Percentiles rank a stretch among this genome's conserved stretches.
Conservation (phyloP, 768 basidiomycete species). For the Strobilomyces confusus region DNA sequence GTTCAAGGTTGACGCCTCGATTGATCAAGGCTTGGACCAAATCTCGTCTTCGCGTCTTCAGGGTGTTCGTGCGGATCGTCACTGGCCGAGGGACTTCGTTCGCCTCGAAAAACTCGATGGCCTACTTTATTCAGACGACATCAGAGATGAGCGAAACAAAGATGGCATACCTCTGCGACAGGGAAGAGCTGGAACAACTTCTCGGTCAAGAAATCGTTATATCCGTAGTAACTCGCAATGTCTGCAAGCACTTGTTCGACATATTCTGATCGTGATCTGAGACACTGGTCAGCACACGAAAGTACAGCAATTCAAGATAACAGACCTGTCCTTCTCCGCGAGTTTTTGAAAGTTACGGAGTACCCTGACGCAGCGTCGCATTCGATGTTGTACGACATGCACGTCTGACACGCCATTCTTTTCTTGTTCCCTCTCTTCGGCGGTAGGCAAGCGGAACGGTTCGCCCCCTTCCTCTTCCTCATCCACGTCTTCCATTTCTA, state of each 20-base stretch:
- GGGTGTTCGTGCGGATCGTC: slow-evolving; percentile 95
- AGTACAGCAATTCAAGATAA: slow-evolving; percentile 1
- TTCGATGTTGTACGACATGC: slow-evolving; percentile 70
- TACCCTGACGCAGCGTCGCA: slow-evolving; percentile 72
- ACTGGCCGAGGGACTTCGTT: slow-evolving; percentile 95
- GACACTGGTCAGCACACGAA: slow-evolving; percentile 4
- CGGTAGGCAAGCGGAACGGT: slow-evolving; percentile 63
- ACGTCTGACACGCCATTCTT: slow-evolving; percentile 67
- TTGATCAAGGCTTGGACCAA: slow-evolving; percentile 92
- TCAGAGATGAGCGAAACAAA: neutral
- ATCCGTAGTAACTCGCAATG: slow-evolving; percentile 94
- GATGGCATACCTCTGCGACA: slow-evolving; percentile 70
- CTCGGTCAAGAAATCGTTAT: slow-evolving; percentile 92
- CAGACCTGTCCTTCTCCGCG: slow-evolving; percentile 61
- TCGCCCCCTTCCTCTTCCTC: slow-evolving; percentile 36
- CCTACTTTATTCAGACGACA: slow-evolving; percentile 42
- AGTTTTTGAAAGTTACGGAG: slow-evolving; percentile 68
- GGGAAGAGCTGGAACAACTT: slow-evolving; percentile 94
- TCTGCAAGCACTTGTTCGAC: slow-evolving; percentile 83
- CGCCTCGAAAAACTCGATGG: slow-evolving; percentile 97
- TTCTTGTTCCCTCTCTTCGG: slow-evolving; percentile 70
- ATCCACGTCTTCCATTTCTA: slow-evolving; percentile 36
- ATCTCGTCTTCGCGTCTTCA: slow-evolving; percentile 89
- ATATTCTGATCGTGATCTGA: slow-evolving; percentile 86
- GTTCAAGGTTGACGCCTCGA: slow-evolving; percentile 94